A percentile compares a stretch with the other conserved stretches of the same genome.
phyloP scores from a whole-genome alignment of 768 basidiomycete species.

The Amanita molliuscula region DNA sequence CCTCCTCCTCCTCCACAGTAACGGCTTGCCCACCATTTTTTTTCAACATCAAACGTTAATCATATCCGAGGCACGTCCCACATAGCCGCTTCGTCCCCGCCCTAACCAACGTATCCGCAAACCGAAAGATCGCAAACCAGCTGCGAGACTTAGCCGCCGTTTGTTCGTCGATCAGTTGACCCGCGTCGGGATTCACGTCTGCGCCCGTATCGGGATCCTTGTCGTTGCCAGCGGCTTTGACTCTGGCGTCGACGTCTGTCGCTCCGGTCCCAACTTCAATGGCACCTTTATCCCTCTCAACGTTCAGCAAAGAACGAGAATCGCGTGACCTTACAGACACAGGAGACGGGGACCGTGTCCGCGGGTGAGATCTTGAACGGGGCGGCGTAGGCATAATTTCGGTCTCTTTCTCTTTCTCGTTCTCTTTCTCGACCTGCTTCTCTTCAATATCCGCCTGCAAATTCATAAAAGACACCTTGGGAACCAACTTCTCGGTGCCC shows the following conservation, averaged over 20 bases:
- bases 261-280: neutral
- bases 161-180: conserved; percentile 1
- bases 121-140: neutral
- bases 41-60: neutral
- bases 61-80: conserved; percentile 1
- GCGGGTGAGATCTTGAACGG: neutral
- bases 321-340: neutral
- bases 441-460: neutral
- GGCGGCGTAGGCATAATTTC: neutral
- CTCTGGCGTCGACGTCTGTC: neutral
- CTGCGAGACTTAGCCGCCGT: neutral
- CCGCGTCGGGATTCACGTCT: neutral
- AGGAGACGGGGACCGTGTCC: neutral
- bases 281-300: neutral
- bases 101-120: conserved; percentile 3
- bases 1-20: too few relatives aligned
- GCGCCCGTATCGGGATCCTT: too few relatives aligned
- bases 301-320: neutral
- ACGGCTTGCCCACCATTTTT: too few relatives aligned
- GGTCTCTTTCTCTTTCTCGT: neutral
- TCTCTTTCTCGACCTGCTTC: neutral
- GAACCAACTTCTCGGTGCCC: neutral
- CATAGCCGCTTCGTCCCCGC: conserved; percentile 1
- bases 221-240: neutral
- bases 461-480: neutral